Evolutionary conservation across 1,284 basidiomycete genomes (phyloP).

Genomic region (Ceratobasidium sp.): DNA sequence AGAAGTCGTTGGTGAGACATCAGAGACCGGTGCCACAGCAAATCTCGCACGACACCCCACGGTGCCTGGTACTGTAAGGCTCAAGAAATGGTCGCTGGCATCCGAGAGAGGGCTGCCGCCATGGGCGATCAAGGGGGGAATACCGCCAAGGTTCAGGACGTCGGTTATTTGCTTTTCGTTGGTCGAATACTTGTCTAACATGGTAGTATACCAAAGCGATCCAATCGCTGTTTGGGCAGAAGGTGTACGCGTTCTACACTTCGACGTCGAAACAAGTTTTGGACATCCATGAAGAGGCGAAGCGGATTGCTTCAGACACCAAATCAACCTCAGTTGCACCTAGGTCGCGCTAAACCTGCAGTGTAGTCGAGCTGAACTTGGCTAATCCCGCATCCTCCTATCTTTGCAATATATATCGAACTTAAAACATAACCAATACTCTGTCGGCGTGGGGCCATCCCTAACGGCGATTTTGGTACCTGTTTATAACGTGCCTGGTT

Average conservation of each 20-base stretch:
- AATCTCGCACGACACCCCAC: conserved; percentile 52
- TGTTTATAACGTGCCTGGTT: too few species aligned
- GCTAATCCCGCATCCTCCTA: neutral
- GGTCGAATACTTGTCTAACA: too few species aligned
- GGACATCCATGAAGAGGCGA: conserved; percentile 89
- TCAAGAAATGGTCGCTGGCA: conserved; percentile 65
- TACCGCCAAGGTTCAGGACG: conserved; percentile 68
- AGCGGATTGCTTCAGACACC: conserved; percentile 79
- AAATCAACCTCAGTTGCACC: conserved; percentile 65
- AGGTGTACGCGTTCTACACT: conserved; percentile 77
- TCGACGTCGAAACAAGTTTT: conserved; percentile 77
- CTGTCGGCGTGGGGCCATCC: too few species aligned
- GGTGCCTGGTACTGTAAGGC: conserved; percentile 74
- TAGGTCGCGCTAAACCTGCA: conserved; percentile 40
- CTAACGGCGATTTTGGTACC: too few species aligned
- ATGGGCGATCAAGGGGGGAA: conserved; percentile 85
- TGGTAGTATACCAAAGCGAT: conserved; percentile 85
- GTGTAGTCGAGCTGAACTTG: neutral
- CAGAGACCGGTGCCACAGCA: neutral
- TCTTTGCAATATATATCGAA: neutral
- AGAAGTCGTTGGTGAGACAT: neutral
- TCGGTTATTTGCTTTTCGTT: conserved; percentile 9
- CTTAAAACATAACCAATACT: too few species aligned
- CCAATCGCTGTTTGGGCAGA: conserved; percentile 76
- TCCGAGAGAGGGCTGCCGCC: too few species aligned